Base-by-base conservation (phyloP, 1,139 yeast genomes). In the Pneumocystis murina region DNA sequence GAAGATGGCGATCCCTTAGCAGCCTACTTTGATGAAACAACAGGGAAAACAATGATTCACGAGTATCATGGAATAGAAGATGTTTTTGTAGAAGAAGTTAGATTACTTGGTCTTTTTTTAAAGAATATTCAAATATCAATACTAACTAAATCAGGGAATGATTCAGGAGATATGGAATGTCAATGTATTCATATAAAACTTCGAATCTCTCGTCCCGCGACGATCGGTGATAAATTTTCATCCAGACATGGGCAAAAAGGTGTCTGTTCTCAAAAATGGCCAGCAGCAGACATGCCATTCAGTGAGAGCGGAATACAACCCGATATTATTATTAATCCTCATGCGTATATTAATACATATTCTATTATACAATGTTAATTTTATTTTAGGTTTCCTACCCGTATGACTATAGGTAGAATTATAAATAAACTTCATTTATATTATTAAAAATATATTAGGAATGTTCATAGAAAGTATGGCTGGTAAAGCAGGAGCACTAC, bases 211-310 rank as follows among this genome's bases (percentile, higher is more conserved):
- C 86, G 99, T 79, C 82, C 88, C 60, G 97, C 98, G 39, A 81
- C 87, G 70, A 92, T 94, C 74, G 99, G 99, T 75, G 99, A 92
- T 77, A 92, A 92, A 77, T 92, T 94, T 74, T 91, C 97, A 8
- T 91, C 97, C 33, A 85, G 98, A 77, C 98, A 92, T 78, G 98
- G 98, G 67, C 99, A 92, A 77, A 92, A 92, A 77, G 99, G 99
- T 83, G 98, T 92, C 67, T 92, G 97, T 77, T 91, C 97, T 16
- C 87, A 96, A 75, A 92, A 91, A 76, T 92, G 97, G 96, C 98
- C 97, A 35, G 85, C 89, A 63, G 80, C 87, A 68, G 98, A 92
- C 74, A 85, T 92, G 96, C 99, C 99, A 66, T 92, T 92, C 77
- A 83, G 90, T 68, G 98, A 92, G 77, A 79, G 87, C 48, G 98